Evolutionary conservation across 192 early-diverging fungal genomes (phyloP).

Genomic region (Dispira simplex): DNA sequence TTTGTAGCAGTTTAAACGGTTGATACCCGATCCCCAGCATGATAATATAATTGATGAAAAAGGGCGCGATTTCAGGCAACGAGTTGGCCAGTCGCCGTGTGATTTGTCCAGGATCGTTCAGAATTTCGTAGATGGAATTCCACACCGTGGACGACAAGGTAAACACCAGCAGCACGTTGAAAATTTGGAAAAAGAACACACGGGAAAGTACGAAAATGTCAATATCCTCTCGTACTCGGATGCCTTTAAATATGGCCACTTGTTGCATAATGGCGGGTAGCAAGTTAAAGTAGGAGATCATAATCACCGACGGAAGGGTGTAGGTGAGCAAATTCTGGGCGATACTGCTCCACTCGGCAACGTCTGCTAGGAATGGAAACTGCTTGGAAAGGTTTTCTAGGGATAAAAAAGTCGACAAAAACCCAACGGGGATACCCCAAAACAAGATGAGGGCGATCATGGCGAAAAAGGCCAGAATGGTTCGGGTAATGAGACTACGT

Average conservation of each 20-base stretch:
- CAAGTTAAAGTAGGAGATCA: conserved; percentile 48
- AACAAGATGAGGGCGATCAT: conserved; percentile 55
- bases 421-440: conserved; percentile 56
- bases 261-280: conserved; percentile 52
- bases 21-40: conserved; percentile 53
- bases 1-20: conserved; percentile 53
- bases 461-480: conserved; percentile 32
- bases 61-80: conserved; percentile 53
- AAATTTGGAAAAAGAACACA: conserved; percentile 58
- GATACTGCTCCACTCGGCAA: conserved; percentile 30
- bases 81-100: conserved; percentile 44
- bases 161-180: conserved; percentile 63
- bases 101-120: conserved; percentile 42
- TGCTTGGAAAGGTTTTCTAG: conserved; percentile 37
- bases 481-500: conserved; percentile 33
- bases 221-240: conserved; percentile 22
- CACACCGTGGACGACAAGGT: conserved; percentile 53
- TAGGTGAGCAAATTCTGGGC: conserved; percentile 43
- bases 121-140: conserved; percentile 41
- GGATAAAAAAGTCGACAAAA: conserved; percentile 47
- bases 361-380: conserved; percentile 37
- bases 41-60: conserved; percentile 62
- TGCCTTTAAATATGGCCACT: conserved; percentile 22
- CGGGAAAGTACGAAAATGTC: conserved; percentile 40
- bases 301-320: conserved; percentile 56